These are phyloP conservation scores for Cyberlindnera saturnus DNA, from an alignment of 805 yeast genomes.

Conservation along the genomic window DNA sequence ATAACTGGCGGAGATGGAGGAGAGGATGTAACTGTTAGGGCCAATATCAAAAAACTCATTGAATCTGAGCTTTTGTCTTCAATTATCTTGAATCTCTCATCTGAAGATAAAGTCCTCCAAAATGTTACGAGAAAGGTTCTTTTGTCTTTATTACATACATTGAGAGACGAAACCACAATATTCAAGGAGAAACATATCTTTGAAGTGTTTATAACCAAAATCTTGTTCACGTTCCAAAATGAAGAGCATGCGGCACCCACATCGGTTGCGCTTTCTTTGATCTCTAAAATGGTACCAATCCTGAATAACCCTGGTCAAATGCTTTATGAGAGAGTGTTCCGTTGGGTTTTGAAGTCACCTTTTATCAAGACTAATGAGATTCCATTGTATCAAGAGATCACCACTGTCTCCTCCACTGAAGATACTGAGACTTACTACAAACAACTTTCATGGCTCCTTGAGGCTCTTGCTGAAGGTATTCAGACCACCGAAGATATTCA, in stretches of 20 bases:
- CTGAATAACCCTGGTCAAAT: constrained; percentile 66
- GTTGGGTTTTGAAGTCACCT: constrained; percentile 53
- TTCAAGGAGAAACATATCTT: constrained; percentile 54
- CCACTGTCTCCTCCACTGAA: constrained; percentile 23
- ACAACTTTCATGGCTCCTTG: constrained; percentile 63
- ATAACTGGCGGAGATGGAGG: constrained; percentile 26
- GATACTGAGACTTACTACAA: constrained; percentile 47
- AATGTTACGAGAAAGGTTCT: constrained; percentile 40
- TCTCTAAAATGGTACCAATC: constrained; percentile 52
- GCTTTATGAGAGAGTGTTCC: constrained; percentile 63
- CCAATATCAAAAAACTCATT: constrained; percentile 51
- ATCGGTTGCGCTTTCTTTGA: constrained; percentile 46
- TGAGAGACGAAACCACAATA: constrained; percentile 34
- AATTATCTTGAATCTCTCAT: constrained; percentile 41
- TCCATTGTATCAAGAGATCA: constrained; percentile 34
- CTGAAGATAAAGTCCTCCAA: constrained; percentile 23
- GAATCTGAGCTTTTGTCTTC: constrained; percentile 52
- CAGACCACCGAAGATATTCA: constrained; percentile 45
- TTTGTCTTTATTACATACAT: constrained; percentile 35
- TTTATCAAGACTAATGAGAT: constrained; percentile 34
- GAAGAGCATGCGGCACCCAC: constrained; percentile 25
- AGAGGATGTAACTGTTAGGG: constrained; percentile 21
- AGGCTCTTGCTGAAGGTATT: constrained; percentile 40
- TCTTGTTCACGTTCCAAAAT: constrained; percentile 28
- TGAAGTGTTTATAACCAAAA: constrained; percentile 44